A percentile compares a stretch with the other conserved stretches of the same genome.
Conservation (phyloP, 208 protist species). For the Borovskyia barvae region DNA sequence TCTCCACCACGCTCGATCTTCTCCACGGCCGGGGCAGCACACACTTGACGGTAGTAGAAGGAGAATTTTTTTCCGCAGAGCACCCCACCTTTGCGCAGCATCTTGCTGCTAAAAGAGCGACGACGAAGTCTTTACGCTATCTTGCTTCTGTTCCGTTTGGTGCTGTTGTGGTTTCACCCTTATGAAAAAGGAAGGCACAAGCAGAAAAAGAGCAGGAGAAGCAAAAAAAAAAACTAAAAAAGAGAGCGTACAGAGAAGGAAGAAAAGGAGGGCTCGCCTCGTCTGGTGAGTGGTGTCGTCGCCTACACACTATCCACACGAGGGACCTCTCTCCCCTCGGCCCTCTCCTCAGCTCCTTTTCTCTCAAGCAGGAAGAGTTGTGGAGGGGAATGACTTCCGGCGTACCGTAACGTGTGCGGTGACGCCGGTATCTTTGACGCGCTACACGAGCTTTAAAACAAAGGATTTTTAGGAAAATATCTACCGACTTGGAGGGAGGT, state of each 20-base stretch:
- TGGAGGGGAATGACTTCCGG: no score
- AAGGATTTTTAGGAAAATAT: no score
- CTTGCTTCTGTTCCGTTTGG: background rate
- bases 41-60: constrained; percentile 50
- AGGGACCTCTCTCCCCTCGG: no score
- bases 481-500: no score
- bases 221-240: background rate
- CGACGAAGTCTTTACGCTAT: background rate
- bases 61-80: constrained; percentile 19
- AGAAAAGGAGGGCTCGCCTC: no score
- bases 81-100: constrained; percentile 11
- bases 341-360: background rate
- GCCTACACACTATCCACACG: no score
- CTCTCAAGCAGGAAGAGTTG: background rate
- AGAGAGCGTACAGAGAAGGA: background rate
- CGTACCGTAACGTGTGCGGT: no score
- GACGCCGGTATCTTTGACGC: no score
- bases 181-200: constrained; percentile 6
- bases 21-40: constrained; percentile 27
- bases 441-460: no score
- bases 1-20: constrained; percentile 60
- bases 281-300: no score
- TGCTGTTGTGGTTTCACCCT: background rate
- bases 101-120: background rate
- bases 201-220: background rate